phyloP scores from a whole-genome alignment of 108 stramenopile genomes.

The Licmophora abbreviata region DNA sequence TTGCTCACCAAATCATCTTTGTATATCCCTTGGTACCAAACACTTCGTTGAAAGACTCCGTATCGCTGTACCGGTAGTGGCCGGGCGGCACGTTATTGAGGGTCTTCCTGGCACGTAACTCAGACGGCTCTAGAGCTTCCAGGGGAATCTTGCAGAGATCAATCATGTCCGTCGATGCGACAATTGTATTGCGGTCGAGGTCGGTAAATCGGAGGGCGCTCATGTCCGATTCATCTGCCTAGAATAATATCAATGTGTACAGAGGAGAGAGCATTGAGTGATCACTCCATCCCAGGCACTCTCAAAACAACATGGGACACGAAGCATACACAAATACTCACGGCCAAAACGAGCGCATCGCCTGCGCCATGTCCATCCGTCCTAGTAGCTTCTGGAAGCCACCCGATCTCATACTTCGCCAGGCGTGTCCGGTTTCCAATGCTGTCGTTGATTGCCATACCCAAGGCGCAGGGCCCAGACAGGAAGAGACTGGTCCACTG shows the following conservation, averaged over 20 bases:
- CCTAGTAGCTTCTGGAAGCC: slow-evolving; percentile 7
- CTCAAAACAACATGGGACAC: neutral
- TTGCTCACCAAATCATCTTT: too few species aligned
- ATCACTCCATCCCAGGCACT: neutral
- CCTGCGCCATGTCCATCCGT: neutral
- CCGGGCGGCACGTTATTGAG: too few species aligned
- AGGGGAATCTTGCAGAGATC: slow-evolving; percentile 8
- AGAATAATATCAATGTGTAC: neutral
- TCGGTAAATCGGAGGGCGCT: slow-evolving; percentile 48
- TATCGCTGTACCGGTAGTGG: too few species aligned
- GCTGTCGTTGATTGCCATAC: slow-evolving; percentile 35
- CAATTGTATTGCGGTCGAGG: slow-evolving; percentile 34
- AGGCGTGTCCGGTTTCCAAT: slow-evolving; percentile 18
- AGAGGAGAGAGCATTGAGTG: neutral
- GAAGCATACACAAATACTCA: neutral
- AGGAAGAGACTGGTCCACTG: slow-evolving; percentile 26
- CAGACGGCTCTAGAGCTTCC: too few species aligned
- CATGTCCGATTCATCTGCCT: slow-evolving; percentile 31
- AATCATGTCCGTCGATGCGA: slow-evolving; percentile 47
- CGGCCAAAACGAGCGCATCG: neutral
- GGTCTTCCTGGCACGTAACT: too few species aligned
- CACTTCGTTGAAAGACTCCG: too few species aligned
- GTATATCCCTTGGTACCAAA: too few species aligned
- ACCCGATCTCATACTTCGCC: slow-evolving; percentile 6
- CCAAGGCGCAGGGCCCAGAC: slow-evolving; percentile 51